phyloP scores from a whole-genome alignment of 1,284 basidiomycete species.

The Tranzscheliella williamsii region DNA sequence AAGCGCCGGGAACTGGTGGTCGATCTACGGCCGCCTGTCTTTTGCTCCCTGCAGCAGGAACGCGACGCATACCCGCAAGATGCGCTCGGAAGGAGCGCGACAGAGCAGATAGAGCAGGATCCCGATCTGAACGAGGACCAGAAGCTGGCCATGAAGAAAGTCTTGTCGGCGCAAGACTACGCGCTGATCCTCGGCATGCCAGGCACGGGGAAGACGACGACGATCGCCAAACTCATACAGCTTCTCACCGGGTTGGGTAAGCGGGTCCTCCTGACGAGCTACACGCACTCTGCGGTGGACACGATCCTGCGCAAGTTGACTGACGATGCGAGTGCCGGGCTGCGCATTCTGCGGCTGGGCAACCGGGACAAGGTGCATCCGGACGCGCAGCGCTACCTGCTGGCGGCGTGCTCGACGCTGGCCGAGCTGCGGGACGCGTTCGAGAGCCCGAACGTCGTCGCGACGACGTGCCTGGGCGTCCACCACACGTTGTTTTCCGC shows the following conservation, averaged over 20 bases:
- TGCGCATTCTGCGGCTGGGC: slow-evolving; percentile 76
- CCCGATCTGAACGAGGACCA: slow-evolving; percentile 75
- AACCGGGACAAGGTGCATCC: slow-evolving; percentile 81
- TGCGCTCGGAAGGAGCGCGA: not conserved
- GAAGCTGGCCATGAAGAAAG: slow-evolving; percentile 72
- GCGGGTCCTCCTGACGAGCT: slow-evolving; percentile 83
- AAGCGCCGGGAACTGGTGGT: slow-evolving; percentile 75
- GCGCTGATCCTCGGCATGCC: slow-evolving; percentile 94
- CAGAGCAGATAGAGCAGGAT: slow-evolving; percentile 9
- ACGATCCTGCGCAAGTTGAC: slow-evolving; percentile 79
- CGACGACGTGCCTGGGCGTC: slow-evolving; percentile 88
- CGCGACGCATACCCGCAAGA: slow-evolving; percentile 1
- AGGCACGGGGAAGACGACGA: slow-evolving; percentile 95
- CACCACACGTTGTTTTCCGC: slow-evolving; percentile 79
- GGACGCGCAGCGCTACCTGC: slow-evolving; percentile 68
- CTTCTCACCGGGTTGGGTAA: slow-evolving; percentile 78
- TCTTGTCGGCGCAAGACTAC: slow-evolving; percentile 82
- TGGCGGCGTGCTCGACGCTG: slow-evolving; percentile 66
- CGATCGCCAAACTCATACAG: slow-evolving; percentile 84
- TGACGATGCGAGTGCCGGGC: slow-evolving; percentile 64
- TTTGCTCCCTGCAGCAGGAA: slow-evolving; percentile 55
- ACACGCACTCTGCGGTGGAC: slow-evolving; percentile 97
- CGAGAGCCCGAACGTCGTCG: slow-evolving; percentile 86
- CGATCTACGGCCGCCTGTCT: slow-evolving; percentile 74
- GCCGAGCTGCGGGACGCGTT: slow-evolving; percentile 69